Percentiles rank a stretch among this genome's conserved stretches.
These are phyloP conservation scores for Tulasnella sp. DNA, from an alignment of 768 basidiomycete genomes.

Conservation along the genomic window DNA sequence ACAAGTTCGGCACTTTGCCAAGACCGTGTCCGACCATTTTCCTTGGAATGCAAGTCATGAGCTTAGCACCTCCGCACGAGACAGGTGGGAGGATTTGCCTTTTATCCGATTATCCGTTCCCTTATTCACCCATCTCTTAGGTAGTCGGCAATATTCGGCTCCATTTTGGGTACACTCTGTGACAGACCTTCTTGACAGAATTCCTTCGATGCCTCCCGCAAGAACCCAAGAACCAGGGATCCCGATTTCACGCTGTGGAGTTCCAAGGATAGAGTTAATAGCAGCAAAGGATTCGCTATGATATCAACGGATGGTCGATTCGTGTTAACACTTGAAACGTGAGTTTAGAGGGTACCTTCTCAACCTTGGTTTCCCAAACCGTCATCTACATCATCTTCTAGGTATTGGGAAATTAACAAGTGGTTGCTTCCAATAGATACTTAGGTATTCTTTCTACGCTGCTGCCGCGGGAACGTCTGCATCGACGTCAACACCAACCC, in stretches of 20 bases:
- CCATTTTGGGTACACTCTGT: neutral
- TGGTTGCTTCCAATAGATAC: neutral
- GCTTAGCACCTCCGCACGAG: neutral
- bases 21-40: neutral
- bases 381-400: neutral
- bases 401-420: neutral
- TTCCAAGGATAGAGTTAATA: neutral
- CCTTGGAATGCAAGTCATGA: neutral
- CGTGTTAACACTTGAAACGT: too few species aligned
- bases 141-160: neutral
- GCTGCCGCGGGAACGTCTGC: neutral
- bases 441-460: neutral
- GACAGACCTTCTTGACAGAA: neutral
- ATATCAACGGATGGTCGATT: neutral
- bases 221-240: neutral
- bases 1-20: neutral
- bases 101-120: neutral
- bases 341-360: neutral
- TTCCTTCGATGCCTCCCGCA: neutral
- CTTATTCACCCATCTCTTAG: neutral
- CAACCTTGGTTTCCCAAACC: neutral
- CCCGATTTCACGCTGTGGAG: neutral
- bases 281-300: neutral
- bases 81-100: neutral
- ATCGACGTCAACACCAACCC: neutral